Base-by-base conservation (phyloP, 2,329 filamentous ascomycete genomes). In the Truncatella angustata region DNA sequence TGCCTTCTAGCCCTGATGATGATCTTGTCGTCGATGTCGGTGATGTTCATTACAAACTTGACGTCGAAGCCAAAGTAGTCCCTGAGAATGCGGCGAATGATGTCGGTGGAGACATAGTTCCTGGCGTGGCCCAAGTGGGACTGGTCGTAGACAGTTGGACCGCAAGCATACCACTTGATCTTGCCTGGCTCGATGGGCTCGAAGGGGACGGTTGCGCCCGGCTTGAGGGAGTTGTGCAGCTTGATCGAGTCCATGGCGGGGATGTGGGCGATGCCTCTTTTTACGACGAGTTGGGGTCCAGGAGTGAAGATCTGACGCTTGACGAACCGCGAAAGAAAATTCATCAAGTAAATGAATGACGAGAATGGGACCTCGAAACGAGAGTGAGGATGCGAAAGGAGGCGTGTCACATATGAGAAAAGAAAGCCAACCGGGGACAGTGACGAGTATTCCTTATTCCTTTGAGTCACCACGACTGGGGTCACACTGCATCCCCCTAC, bases 41-140 rank as follows among this genome's bases (percentile, higher is more conserved):
- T 96, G 57, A 94, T 91, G 72, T 96, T 96, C 87, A 95, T 94
- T 58, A 96, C 89, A 72, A 95, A 96, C 54, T 86, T 84, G 59
- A 96, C 83, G 37, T 91, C 76, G 69, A 88, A 94, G 55, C 84
- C 83, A 68, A 96, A 95, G 71, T 94, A 93, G 68, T 93, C 85
- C 63, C 81, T 77, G 70, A 96, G 73, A 61, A 96, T 90, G 62
- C 91, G 85, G 55, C 91, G 82, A 60, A 96, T 85, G 58, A 96
- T 91, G 69, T 96, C 91, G 42, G 90, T 93, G 46, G 87, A 90
- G 57, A 96, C 89, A 80, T 96, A 96, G 73, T 96, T 96, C 60
- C 90, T 80, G 26, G 90, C 91, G 70, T 96, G 91, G 26, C 90
- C 87, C 55, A 91, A 69, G 74, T 90, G 87, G 54, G 85, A 78